These are phyloP conservation scores for Podila epicladia DNA, from an alignment of 192 early-diverging fungal species.

Conservation along the genomic window DNA sequence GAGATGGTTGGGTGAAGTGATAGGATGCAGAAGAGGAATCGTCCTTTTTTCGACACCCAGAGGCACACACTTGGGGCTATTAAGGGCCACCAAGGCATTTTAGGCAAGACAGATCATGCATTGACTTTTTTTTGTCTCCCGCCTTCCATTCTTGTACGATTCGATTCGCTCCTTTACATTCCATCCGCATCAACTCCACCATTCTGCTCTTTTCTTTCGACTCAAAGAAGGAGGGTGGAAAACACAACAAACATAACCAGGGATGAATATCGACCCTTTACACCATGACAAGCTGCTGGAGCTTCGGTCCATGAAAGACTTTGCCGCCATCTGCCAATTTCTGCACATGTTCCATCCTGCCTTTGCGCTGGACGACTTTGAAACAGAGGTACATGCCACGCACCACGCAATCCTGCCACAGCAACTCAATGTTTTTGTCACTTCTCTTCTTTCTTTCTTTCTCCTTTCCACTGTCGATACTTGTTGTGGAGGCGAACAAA, in stretches of 20 bases:
- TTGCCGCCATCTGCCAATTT: conserved; percentile 78
- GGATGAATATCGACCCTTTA: conserved; percentile 40
- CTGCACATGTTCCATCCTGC: conserved; percentile 69
- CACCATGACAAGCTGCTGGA: conserved; percentile 36
- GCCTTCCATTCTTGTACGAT: too few relatives aligned
- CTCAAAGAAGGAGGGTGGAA: not conserved
- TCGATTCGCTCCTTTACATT: too few relatives aligned
- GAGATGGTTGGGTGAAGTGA: not conserved
- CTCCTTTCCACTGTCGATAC: not conserved
- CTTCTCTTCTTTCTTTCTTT: not conserved
- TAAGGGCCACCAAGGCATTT: too few relatives aligned
- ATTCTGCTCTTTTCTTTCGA: not conserved
- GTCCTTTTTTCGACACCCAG: too few relatives aligned
- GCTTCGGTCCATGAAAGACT: conserved; percentile 59
- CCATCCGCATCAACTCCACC: too few relatives aligned
- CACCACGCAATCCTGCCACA: not conserved
- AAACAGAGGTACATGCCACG: conserved; percentile 39
- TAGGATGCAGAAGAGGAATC: not conserved
- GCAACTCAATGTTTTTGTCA: not conserved
- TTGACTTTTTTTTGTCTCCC: too few relatives aligned
- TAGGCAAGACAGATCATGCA: too few relatives aligned
- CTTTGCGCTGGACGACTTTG: conserved; percentile 52
- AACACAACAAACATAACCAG: not conserved
- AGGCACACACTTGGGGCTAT: too few relatives aligned
- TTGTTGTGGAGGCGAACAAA: too few relatives aligned